Conservation (phyloP, 306 rosid genomes). For the Cotoneaster glaucophyllus region DNA sequence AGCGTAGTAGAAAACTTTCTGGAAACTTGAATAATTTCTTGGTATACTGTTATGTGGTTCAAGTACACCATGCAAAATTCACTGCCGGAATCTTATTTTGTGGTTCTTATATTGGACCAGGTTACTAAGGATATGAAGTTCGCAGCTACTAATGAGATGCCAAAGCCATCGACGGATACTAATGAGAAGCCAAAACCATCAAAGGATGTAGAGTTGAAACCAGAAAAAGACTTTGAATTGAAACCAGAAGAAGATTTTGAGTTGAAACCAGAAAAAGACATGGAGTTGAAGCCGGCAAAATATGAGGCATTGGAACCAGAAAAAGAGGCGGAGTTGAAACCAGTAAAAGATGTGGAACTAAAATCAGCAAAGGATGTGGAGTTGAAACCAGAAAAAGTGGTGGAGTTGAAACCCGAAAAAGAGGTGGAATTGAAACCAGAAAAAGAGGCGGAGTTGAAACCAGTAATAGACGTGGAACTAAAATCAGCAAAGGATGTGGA, state of each 20-base stretch:
- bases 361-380: conserved; percentile 13
- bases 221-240: conserved; percentile 5
- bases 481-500: conserved; percentile 13
- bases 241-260: conserved; percentile 2
- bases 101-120: conserved; percentile 17
- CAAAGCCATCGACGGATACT: conserved; percentile 15
- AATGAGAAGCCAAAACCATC: conserved; percentile 11
- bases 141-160: conserved; percentile 16
- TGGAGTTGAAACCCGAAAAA: neutral
- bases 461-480: neutral
- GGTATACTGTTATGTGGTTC: neutral
- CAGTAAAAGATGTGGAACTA: neutral
- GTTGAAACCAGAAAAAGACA: conserved; percentile 6
- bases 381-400: neutral
- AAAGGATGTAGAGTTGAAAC: conserved; percentile 8
- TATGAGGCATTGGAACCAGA: conserved; percentile 4
- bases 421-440: neutral
- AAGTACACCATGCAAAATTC: neutral
- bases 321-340: neutral
- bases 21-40: conserved; percentile 1
- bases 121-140: conserved; percentile 27
- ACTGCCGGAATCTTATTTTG: neutral
- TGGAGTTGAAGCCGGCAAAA: conserved; percentile 1
- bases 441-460: neutral
- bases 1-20: neutral